Percentiles rank a stretch among this genome's conserved stretches.
Evolutionary conservation across 2,329 filamentous ascomycete species (phyloP).

Genomic region (Colletotrichum sp.): DNA sequence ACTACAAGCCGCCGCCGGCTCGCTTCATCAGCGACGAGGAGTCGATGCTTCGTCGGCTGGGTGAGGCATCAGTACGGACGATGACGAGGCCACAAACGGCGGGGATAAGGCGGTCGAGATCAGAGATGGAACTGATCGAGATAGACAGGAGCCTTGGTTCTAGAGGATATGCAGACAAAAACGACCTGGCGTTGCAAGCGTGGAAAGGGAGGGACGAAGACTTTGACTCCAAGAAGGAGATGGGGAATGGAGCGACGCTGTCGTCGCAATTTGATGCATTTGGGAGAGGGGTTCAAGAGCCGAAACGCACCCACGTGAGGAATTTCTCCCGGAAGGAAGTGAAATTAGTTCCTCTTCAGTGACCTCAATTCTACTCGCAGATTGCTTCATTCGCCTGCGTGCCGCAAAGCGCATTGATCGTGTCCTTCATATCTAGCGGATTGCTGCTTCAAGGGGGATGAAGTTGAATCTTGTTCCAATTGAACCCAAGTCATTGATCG

Average conservation of each 20-base stretch:
- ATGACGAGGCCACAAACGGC: neutral
- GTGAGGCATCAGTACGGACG: neutral
- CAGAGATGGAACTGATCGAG: neutral
- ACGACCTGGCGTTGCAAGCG: neutral
- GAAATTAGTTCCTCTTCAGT: neutral
- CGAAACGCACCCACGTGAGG: neutral
- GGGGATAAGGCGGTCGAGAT: neutral
- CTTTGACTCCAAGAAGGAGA: neutral
- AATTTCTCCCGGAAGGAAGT: neutral
- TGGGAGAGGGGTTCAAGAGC: neutral
- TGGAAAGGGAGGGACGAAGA: neutral
- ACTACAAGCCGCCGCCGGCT: neutral
- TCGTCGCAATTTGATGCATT: neutral
- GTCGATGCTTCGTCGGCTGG: neutral
- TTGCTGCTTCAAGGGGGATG: neutral
- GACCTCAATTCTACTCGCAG: neutral
- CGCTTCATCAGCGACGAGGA: constrained; percentile 10
- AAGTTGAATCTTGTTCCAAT: neutral
- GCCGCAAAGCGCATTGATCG: neutral
- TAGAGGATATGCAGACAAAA: neutral
- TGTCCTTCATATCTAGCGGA: neutral
- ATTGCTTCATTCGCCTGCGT: neutral
- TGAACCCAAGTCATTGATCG: neutral
- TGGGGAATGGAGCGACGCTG: neutral
- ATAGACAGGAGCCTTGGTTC: neutral